Conservation (phyloP, 2,329 filamentous ascomycete genomes). For the Cladosporium oxysporum region DNA sequence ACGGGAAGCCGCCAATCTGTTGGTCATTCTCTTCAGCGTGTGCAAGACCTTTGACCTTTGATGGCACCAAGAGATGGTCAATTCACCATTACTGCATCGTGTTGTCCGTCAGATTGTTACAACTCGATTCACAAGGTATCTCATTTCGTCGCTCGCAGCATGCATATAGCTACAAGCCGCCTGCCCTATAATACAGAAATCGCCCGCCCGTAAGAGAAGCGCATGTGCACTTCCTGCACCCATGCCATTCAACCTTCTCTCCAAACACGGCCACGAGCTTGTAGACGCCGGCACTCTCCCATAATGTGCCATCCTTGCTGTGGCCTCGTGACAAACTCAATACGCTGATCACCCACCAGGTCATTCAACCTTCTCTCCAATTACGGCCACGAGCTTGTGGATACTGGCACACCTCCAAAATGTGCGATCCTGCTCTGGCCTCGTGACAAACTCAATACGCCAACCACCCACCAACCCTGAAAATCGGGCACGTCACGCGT, state of each 20-base stretch:
- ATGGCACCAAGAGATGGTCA: not conserved
- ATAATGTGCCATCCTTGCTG: not conserved
- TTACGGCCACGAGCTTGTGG: not conserved
- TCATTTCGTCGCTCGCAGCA: not conserved
- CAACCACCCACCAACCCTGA: not conserved
- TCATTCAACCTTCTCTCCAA: not conserved
- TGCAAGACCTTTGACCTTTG: too few relatives aligned
- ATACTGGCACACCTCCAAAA: not conserved
- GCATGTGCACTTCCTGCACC: not conserved
- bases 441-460: not conserved
- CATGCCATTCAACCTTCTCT: not conserved
- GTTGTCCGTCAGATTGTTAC: not conserved
- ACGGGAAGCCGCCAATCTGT: not conserved
- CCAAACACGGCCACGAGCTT: not conserved
- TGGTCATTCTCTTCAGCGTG: not conserved
- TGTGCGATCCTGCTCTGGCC: not conserved
- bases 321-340: not conserved
- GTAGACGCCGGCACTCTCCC: not conserved
- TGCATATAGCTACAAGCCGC: not conserved
- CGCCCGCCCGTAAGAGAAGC: not conserved
- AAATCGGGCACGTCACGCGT: not conserved
- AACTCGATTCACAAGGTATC: not conserved
- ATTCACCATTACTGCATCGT: not conserved
- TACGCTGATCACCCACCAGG: not conserved
- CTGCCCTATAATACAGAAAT: not conserved